Base-by-base conservation (phyloP, 768 basidiomycete genomes). In the Trametes maxima region DNA sequence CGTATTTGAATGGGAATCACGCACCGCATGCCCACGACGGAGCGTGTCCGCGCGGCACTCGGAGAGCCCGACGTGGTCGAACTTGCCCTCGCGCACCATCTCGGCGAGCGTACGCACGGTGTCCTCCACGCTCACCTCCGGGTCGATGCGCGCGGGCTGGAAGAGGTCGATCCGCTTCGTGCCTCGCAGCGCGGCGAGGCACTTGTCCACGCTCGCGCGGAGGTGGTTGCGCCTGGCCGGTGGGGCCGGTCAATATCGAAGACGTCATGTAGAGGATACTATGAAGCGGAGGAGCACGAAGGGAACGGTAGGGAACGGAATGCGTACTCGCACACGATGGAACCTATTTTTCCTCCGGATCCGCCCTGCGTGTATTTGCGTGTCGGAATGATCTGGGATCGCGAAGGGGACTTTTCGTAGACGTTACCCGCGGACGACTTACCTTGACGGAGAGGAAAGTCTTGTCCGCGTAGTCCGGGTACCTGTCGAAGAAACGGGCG, bases 91-190 rank as follows among this genome's bases (percentile, higher is more conserved):
- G 33, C 79, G 71, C 51, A 79, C 69, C 33, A 87, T 70, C 5
- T 69, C 73, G 11, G 71, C 72, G 14, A 88, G 76, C 16, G 71
- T 71, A 35, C 70, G 59, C 55, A 79, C 74, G 8, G 69, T 67
- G 3, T 82, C 76, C 69, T 86, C 22, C 74, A 67, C 53, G 44
- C 43, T 46, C 12, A 50, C 40, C 0, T 70, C 76, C 5, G 68
- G 66, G 42, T 84, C 82, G 33, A 82, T 70, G 4, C 84, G 76
- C 2, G 84, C 81, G 21, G 75, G 73, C 68, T 87, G 73, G 71
- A 82, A 90, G 2, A 89, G 70, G 69, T 90, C 88, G 58, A 87
- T 68, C 59, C 75, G 78, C 72, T 84, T 84, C 55, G 74, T 79
- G 16, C 79, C 78, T 0, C 81, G 78, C 1, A 87, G 75, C 10